Percentiles rank a stretch among this genome's conserved stretches.
These are phyloP conservation scores for Teratosphaeria nubilosa DNA, from an alignment of 2,329 filamentous ascomycete species.

Conservation along the genomic window DNA sequence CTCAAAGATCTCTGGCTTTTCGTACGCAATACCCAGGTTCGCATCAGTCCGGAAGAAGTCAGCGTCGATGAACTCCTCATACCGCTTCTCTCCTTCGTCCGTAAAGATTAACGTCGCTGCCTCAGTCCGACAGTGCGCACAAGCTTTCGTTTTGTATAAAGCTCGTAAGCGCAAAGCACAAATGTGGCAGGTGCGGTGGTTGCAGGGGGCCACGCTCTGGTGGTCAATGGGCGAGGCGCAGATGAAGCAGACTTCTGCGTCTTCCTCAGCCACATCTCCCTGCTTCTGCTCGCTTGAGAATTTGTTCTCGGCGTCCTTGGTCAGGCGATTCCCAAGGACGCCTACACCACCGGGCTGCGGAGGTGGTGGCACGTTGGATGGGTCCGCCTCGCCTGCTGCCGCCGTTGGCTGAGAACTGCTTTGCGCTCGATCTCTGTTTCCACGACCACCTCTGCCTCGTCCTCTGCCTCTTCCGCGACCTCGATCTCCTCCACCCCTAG, in stretches of 20 bases:
- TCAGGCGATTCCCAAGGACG: slow-evolving; percentile 38
- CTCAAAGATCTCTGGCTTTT: slow-evolving; percentile 77
- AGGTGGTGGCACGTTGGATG: slow-evolving; percentile 26
- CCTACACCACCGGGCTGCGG: slow-evolving; percentile 25
- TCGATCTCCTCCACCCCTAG: slow-evolving; percentile 1
- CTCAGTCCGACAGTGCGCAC: slow-evolving; percentile 83
- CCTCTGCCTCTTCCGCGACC: slow-evolving; percentile 12
- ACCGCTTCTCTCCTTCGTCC: slow-evolving; percentile 70
- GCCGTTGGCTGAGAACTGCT: slow-evolving; percentile 4
- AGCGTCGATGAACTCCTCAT: slow-evolving; percentile 63
- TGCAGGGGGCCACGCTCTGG: slow-evolving; percentile 83
- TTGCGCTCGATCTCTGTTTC: slow-evolving; percentile 4
- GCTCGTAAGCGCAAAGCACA: slow-evolving; percentile 85
- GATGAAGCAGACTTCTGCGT: slow-evolving; percentile 86
- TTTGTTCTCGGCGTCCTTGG: slow-evolving; percentile 35
- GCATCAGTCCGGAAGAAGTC: slow-evolving; percentile 73
- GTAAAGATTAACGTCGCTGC: slow-evolving; percentile 84
- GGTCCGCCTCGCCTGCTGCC: slow-evolving; percentile 4
- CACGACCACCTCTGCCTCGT: slow-evolving; percentile 10
- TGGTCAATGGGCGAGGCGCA: slow-evolving; percentile 86
- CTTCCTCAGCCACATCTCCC: slow-evolving; percentile 12
- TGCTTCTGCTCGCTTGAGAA: slow-evolving; percentile 20
- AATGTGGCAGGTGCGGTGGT: slow-evolving; percentile 94
- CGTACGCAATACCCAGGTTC: slow-evolving; percentile 85
- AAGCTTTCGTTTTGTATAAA: slow-evolving; percentile 91